These are phyloP conservation scores for Paraphysoderma sedebokerense DNA, from an alignment of 371 early-diverging fungal genomes.

Conservation along the genomic window DNA sequence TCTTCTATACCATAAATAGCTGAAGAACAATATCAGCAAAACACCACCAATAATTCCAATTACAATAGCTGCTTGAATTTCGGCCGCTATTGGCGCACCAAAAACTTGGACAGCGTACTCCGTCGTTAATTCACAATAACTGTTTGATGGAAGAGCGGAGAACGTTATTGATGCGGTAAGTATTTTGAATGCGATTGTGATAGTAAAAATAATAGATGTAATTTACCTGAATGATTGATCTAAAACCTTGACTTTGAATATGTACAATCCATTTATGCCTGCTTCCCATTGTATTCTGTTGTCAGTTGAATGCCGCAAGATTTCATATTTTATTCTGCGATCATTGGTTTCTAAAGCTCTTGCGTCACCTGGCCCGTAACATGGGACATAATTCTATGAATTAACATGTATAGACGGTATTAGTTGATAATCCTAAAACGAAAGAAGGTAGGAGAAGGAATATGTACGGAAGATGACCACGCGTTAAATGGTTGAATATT, in stretches of 20 bases:
- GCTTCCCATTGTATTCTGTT: neutral
- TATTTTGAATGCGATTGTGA: too few species aligned
- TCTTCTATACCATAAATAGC: neutral
- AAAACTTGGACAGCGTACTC: neutral
- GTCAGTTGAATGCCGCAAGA: constrained; percentile 10
- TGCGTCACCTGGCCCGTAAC: constrained; percentile 1
- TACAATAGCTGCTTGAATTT: neutral
- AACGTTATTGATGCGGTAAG: too few species aligned
- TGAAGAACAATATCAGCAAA: neutral
- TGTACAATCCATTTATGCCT: neutral
- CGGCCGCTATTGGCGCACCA: neutral
- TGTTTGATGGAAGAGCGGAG: too few species aligned
- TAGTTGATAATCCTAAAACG: neutral
- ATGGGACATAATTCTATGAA: constrained; percentile 9
- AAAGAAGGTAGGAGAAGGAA: neutral
- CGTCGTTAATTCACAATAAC: neutral
- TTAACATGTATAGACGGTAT: too few species aligned
- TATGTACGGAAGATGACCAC: neutral
- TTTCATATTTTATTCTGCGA: constrained; percentile 5
- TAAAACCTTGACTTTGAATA: neutral
- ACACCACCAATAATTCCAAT: neutral
- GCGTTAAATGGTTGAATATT: too few species aligned
- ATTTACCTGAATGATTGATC: neutral
- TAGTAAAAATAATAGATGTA: neutral
- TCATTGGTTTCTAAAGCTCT: neutral